phyloP scores from a whole-genome alignment of 495 filamentous ascomycete genomes.

The Aspergillus haitiensis region DNA sequence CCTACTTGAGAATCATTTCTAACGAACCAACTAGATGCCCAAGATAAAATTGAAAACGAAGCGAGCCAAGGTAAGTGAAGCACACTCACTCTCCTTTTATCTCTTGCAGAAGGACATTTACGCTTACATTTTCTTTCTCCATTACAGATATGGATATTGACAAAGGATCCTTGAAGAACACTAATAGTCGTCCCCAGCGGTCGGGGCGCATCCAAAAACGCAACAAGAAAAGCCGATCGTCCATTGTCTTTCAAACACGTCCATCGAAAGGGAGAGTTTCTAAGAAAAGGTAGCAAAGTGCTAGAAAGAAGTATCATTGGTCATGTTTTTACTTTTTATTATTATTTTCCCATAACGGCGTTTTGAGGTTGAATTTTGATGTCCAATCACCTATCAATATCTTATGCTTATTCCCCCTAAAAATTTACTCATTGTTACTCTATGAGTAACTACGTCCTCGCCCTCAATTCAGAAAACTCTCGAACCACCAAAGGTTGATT shows the following conservation, averaged over 20 bases:
- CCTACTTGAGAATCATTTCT: background rate
- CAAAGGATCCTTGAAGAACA: constrained; percentile 21
- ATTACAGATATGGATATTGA: constrained; percentile 45
- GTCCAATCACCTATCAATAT: no score
- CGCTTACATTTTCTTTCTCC: constrained; percentile 11
- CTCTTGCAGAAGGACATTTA: background rate
- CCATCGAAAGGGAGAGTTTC: constrained; percentile 32
- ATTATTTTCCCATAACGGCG: background rate
- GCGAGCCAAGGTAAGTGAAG: constrained; percentile 29
- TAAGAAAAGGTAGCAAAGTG: constrained; percentile 31
- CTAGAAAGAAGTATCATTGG: constrained; percentile 2
- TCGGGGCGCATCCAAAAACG: constrained; percentile 42
- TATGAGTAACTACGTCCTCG: no score
- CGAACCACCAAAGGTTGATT: no score
- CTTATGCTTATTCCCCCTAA: no score
- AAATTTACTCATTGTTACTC: no score
- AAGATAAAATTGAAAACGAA: constrained; percentile 21
- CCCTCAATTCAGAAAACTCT: no score
- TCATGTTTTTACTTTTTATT: background rate
- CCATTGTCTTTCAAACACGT: constrained; percentile 44
- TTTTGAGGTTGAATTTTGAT: background rate
- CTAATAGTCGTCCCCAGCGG: constrained; percentile 29
- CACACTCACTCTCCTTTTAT: background rate
- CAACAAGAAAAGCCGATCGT: constrained; percentile 41
- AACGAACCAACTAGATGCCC: constrained; percentile 16